Base-by-base conservation (phyloP, 441 rosid genomes). In the Corymbia calophylla region DNA sequence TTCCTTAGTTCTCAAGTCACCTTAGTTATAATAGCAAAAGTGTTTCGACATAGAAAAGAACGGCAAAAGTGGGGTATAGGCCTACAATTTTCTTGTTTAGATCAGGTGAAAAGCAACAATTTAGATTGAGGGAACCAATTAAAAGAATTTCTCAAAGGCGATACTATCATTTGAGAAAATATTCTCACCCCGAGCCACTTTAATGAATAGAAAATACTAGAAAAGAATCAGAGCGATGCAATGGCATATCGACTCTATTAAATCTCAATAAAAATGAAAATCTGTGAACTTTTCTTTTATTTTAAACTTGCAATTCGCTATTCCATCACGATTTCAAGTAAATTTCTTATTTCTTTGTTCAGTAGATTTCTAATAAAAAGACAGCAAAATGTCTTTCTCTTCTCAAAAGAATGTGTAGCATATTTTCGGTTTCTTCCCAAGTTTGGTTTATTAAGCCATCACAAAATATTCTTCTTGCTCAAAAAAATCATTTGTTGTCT, bases 151-250 rank as follows among this genome's bases (percentile, higher is more conserved):
- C 44, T 2, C 44, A 68, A 25, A 5, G 21, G 12, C 0, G 2
- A 31, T 31, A 9, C 12, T 66, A 8, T 66, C 39, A 16, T 66
- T 64, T 66, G 6, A 31, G 44, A 39, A 39, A 39, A 39, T n/a
- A 4, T n/a, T n/a, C 9, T n/a, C 35, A 64, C 35, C 2, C 27
- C 66, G 14, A 29, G 29, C 68, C 18, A 29, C 68, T 62, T 62
- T 27, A 62, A 62, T 66, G 16, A 7, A 66, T 31, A 66, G 44
- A 16, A 66, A 4, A 66, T 16, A 31, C 3, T 16, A 17, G 12
- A 66, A n/a, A 64, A 64, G 0, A n/a, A 64, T 64, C 31, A 2
- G 1, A 15, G 70, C 0, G 0, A 64, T 27, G 29, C 13, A 29
- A 62, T 15, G 9, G 18, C 1, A 4, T 64, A 15, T 15, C 35